Evolutionary conservation across 1,139 yeast genomes (phyloP), one percentile per base, ranked within the genome.

Genomic region (Geotrichum bryndzae): DNA sequence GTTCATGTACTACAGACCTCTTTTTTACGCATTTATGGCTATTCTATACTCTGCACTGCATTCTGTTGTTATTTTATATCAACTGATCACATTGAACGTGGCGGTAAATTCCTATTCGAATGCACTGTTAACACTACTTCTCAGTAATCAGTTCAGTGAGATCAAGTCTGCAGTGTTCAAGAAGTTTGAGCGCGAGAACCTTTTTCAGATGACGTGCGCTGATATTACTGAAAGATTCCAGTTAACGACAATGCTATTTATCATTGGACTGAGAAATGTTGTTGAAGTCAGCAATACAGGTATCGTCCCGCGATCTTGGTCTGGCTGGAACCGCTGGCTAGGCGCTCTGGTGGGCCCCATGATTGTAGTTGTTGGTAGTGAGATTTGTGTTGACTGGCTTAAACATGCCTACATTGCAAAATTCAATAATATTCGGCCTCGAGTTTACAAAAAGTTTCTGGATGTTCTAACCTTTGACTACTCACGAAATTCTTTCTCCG

Each of bases 41-140:
- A 29, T 82, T 81, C 61, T 77, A 75, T 66, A 64, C 74, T 1
- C 73, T 78, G 51, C 66, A 13, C 72, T 83, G 38, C 98, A 94
- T 73, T 86, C 94, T 0, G 83, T 83, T 66, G 84, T 89, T 2
- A 78, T 92, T 65, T 84, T 92, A 15, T 90, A 91, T 73, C 97
- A 92, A 73, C 84, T 95, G 0, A 88, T 92, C 63, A 86, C 97
- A 2, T 77, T 94, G 58, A 92, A 92, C 69, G 97, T 94, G 59
- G 97, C 98, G 0, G 96, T 96, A 51, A 94, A 94, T 73, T 91
- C 98, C 2, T 94, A 92, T 73, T 90, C 97, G 11, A 91, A 94
- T 72, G 96, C 97, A 0, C 77, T 94, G 61, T 76, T 92, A 61
- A 89, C 97, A 0, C 78, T 94, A 53, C 80, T 95, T 50, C 79